phyloP scores from a whole-genome alignment of 2,329 filamentous ascomycete species.

The Neofusicoccum sp. region DNA sequence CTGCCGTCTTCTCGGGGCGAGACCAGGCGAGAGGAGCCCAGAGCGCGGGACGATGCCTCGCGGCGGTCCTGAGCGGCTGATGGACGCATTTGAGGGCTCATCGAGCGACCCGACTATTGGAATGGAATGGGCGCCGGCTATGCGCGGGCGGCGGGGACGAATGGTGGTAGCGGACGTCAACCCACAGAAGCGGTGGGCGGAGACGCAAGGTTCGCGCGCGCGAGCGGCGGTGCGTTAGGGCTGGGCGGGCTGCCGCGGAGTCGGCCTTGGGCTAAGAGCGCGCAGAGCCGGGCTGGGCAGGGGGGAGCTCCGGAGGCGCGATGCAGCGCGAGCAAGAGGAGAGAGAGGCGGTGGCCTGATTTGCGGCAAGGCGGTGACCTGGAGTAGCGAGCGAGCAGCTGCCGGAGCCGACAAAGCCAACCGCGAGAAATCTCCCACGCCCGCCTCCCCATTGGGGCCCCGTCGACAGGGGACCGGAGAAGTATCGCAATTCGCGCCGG shows the following conservation, averaged over 20 bases:
- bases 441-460: background rate
- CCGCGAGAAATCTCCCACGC: slow-evolving; percentile 3
- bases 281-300: background rate
- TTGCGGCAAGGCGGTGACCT: slow-evolving; percentile 11
- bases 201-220: background rate
- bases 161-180: background rate
- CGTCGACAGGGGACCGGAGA: background rate
- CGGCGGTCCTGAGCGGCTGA: background rate
- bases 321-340: background rate
- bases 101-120: background rate
- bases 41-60: background rate
- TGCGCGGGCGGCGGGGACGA: background rate
- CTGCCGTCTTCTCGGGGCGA: slow-evolving; percentile 1
- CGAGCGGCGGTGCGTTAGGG: slow-evolving; percentile 6
- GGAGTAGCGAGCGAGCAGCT: background rate
- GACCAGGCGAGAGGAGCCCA: slow-evolving; percentile 1
- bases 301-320: background rate
- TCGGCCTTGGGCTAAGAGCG: background rate
- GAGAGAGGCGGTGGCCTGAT: slow-evolving; percentile 15
- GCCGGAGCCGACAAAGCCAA: background rate
- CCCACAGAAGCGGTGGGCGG: background rate
- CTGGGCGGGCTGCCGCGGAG: background rate
- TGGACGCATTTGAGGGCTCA: background rate
- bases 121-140: background rate
- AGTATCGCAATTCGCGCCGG: slow-evolving; percentile 5